Evolutionary conservation across 2,329 filamentous ascomycete genomes (phyloP).

Genomic region (Colletotrichum brevisporum): DNA sequence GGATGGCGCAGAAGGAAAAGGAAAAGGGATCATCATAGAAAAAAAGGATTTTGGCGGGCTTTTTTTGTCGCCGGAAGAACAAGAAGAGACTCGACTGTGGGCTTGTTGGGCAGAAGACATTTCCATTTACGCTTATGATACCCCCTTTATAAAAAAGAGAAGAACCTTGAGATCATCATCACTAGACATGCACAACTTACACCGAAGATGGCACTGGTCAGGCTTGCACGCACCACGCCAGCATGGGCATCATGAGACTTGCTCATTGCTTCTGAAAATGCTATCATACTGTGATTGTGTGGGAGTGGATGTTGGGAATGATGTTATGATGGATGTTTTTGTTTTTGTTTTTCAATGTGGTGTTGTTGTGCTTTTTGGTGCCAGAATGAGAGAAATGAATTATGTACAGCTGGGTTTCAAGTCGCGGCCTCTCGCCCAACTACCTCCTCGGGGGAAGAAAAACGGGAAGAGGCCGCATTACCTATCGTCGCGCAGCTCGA

Average conservation of each 20-base stretch:
- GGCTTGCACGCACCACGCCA: conserved; percentile 22
- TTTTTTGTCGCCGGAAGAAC: neutral
- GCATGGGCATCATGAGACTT: conserved; percentile 34
- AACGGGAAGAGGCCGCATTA: conserved; percentile 12
- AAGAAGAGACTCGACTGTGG: neutral
- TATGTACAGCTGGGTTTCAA: conserved; percentile 34
- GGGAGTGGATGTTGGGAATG: neutral
- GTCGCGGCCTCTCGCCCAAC: neutral
- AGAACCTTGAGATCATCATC: neutral
- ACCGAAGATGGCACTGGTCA: neutral
- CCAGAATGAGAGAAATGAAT: conserved; percentile 27
- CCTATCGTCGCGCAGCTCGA: conserved; percentile 14
- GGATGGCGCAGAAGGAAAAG: conserved; percentile 60
- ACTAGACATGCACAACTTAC: neutral
- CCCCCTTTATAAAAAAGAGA: conserved; percentile 39
- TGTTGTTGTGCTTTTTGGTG: conserved; percentile 9
- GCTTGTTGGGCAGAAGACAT: conserved; percentile 10
- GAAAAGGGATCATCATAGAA: conserved; percentile 53
- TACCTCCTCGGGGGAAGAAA: neutral
- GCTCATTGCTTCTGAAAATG: conserved; percentile 26
- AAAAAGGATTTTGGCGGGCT: conserved; percentile 20
- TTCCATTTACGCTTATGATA: conserved; percentile 45
- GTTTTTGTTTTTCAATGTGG: no score
- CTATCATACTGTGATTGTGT: conserved; percentile 12
- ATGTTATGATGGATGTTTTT: neutral